Evolutionary conservation across 805 yeast species (phyloP).

Genomic region (Tetrapisispora taiwanensis): DNA sequence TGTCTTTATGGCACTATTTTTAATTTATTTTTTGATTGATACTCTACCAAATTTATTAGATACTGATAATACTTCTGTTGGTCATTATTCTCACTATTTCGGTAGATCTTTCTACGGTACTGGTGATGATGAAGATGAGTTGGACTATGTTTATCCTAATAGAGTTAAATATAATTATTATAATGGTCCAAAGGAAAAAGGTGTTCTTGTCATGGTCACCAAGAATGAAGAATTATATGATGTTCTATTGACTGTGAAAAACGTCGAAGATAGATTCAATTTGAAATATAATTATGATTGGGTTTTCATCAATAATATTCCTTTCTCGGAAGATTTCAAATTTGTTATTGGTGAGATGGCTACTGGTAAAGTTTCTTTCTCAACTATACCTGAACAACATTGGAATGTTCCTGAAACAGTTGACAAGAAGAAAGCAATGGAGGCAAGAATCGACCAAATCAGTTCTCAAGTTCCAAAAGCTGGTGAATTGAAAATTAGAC

Average conservation of each 20-base stretch:
- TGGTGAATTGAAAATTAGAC: constrained; percentile 51
- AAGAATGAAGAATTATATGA: not conserved
- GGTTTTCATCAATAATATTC: constrained; percentile 62
- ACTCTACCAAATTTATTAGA: not conserved
- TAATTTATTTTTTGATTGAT: not conserved
- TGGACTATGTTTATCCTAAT: not conserved
- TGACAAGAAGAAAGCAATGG: constrained; percentile 34
- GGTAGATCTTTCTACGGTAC: not conserved
- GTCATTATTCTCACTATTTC: constrained; percentile 2
- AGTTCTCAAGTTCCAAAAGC: constrained; percentile 50
- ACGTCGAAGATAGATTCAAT: constrained; percentile 57
- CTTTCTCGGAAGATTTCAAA: constrained; percentile 50
- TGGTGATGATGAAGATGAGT: constrained; percentile 1
- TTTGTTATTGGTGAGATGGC: constrained; percentile 32
- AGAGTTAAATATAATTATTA: constrained; percentile 2
- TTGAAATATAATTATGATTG: constrained; percentile 65
- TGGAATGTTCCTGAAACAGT: constrained; percentile 54
- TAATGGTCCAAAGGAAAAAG: constrained; percentile 2
- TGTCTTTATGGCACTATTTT: not conserved
- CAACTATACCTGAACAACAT: constrained; percentile 31
- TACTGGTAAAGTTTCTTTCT: constrained; percentile 37
- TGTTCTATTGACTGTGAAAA: constrained; percentile 35
- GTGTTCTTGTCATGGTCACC: not conserved
- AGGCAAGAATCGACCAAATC: constrained; percentile 34
- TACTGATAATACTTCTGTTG: not conserved